Base-by-base conservation (phyloP, 768 basidiomycete genomes). In the Hypholoma fasciculare region DNA sequence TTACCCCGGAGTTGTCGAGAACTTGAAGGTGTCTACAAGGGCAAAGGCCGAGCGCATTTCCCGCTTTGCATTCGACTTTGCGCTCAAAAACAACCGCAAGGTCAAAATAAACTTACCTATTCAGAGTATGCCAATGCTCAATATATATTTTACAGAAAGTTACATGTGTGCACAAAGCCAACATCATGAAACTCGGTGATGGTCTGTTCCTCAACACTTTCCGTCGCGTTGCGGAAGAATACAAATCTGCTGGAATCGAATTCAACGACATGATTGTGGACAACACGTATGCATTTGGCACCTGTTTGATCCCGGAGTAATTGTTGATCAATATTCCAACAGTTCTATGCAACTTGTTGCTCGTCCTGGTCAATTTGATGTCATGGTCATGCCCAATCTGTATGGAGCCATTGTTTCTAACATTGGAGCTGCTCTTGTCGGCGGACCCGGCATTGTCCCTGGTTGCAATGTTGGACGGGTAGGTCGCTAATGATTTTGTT, bases 121-220 rank as follows among this genome's bases (percentile, higher is more conserved):
- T 2, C 38, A 34, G 36, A 59, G 67, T 27, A 62, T 48, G 30
- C 8, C 44, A 23, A n/a, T 42, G 42, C 30, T 49, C 46, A n/a
- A 48, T 42, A 7, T 47, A 8, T 55, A 26, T 7, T 34, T 14
- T 42, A 48, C 65, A 96, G 94, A 98, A 96, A 90, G 96, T 99
- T 65, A 99, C 97, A 42, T 98, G 96, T 70, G 95, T 99, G 46
- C 97, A 99, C 87, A 99, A 99, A 78, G 97, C 97, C 68, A 98
- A 98, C 82, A 99, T 99, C 82, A 99, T 99, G 97, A 99, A 99
- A 76, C 88, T 98, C 66, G 96, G 96, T 73, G 97, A 98, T 69
- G 97, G 97, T 74, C 86, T 99, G 43, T 98, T 98, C 88, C 84
- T 98, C 67, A 96, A 94, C 76, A 98, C 96, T 20, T 99, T 98